Conservation (phyloP, 768 basidiomycete species). For the Trametes cinnabarina region DNA sequence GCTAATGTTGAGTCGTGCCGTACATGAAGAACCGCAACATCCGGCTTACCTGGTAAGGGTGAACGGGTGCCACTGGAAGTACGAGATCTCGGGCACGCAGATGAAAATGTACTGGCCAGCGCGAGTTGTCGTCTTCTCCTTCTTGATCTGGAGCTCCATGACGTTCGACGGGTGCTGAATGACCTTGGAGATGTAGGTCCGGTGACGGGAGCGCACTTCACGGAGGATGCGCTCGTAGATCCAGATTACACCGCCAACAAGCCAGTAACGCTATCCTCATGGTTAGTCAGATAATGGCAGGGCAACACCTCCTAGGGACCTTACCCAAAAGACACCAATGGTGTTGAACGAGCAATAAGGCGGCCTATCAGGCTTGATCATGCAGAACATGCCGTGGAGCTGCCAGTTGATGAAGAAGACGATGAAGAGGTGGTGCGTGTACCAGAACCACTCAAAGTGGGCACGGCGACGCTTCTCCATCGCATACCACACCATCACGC, state of each 20-base stretch:
- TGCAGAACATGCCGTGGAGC: conserved; percentile 94
- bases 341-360: conserved; percentile 83
- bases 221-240: conserved; percentile 86
- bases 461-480: conserved; percentile 74
- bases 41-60: conserved; percentile 81
- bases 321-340: conserved; percentile 96
- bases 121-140: conserved; percentile 79
- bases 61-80: conserved; percentile 98
- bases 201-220: conserved; percentile 86
- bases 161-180: conserved; percentile 94
- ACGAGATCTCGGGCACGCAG: conserved; percentile 86
- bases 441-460: conserved; percentile 89
- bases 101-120: conserved; percentile 95
- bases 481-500: conserved; percentile 82
- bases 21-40: no score
- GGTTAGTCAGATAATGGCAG: no score
- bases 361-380: conserved; percentile 88
- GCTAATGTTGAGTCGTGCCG: no score
- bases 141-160: conserved; percentile 96
- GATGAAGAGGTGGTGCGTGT: conserved; percentile 85
- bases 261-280: conserved; percentile 96
- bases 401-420: conserved; percentile 95
- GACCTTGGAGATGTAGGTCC: conserved; percentile 91
- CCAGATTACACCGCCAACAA: conserved; percentile 83
- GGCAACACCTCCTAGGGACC: no score